These are phyloP conservation scores for Schizosaccharomyces osmophilus DNA, from an alignment of 805 yeast genomes.

Conservation along the genomic window DNA sequence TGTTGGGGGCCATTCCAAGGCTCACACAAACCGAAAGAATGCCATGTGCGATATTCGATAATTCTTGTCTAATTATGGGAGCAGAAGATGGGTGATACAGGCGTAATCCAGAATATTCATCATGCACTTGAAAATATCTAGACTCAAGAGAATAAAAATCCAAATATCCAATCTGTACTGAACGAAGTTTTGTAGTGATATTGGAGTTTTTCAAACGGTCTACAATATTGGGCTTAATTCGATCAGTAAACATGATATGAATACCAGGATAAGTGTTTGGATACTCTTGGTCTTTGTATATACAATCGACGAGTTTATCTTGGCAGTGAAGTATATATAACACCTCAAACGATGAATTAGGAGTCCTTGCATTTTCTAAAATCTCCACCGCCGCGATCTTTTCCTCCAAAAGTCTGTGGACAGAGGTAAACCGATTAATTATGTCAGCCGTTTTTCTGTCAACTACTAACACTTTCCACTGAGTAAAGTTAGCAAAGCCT, in stretches of 20 bases:
- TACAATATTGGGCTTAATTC: constrained; percentile 23
- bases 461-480: neutral
- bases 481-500: neutral
- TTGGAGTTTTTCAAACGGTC: constrained; percentile 6
- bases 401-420: neutral
- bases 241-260: constrained; percentile 34
- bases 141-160: constrained; percentile 10
- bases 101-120: neutral
- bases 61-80: neutral
- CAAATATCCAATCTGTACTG: constrained; percentile 6
- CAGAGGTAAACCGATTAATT: neutral
- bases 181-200: constrained; percentile 1
- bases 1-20: constrained; percentile 71
- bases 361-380: constrained; percentile 35
- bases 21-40: constrained; percentile 49
- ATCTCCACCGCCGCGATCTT: constrained; percentile 26
- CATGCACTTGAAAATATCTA: constrained; percentile 7
- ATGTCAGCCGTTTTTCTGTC: neutral
- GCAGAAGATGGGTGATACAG: neutral
- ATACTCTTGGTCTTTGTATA: constrained; percentile 45
- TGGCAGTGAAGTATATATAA: constrained; percentile 56
- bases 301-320: constrained; percentile 44
- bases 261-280: constrained; percentile 56
- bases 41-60: constrained; percentile 3
- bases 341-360: constrained; percentile 47